Base-by-base conservation (phyloP, 345 rosid species). In the Mallotus nudiflorus region DNA sequence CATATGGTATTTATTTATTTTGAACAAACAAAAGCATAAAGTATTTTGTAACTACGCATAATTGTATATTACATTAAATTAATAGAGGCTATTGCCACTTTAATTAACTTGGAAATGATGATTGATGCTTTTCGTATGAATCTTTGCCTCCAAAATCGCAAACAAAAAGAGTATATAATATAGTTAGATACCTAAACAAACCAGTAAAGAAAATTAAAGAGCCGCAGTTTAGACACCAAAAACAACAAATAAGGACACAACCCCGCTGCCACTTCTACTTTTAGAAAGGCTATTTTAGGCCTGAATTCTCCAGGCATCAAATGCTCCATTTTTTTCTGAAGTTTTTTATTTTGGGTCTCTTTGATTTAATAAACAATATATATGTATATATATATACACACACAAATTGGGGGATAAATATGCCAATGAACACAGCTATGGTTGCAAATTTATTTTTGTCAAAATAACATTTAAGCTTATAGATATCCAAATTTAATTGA, bases 21-120 rank as follows among this genome's bases (percentile, higher is more conserved):
- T n/a, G n/a, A n/a, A 59, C 6, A 11, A 11, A 16, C 12, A n/a
- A n/a, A 37, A 39, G 46, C 65, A 9, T n/a, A n/a, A n/a, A n/a
- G n/a, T 62, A 33, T 33, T 33, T 33, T 33, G 37, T 40, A 24
- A 62, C 14, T 39, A 20, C 4, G 29, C 16, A 61, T 61, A 10
- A 61, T 61, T n/a, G n/a, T n/a, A n/a, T n/a, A n/a, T n/a, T n/a
- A n/a, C n/a, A n/a, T n/a, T n/a, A n/a, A n/a, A 59, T 59, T 60
- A 20, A 31, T 9, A 59, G 45, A 59, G 63, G 0, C 10, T 33
- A 33, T 6, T 33, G 20, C 25, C 31, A 25, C 16, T 2, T 19
- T 16, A 13, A 62, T 45, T 62, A 39, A 19, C 18, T 28, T 65
- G 40, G 40, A 65, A 65, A 16, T n/a, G 40, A 65, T 65, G 68